Evolutionary conservation across 768 basidiomycete species (phyloP).

Genomic region (Leccinum barrowsii): DNA sequence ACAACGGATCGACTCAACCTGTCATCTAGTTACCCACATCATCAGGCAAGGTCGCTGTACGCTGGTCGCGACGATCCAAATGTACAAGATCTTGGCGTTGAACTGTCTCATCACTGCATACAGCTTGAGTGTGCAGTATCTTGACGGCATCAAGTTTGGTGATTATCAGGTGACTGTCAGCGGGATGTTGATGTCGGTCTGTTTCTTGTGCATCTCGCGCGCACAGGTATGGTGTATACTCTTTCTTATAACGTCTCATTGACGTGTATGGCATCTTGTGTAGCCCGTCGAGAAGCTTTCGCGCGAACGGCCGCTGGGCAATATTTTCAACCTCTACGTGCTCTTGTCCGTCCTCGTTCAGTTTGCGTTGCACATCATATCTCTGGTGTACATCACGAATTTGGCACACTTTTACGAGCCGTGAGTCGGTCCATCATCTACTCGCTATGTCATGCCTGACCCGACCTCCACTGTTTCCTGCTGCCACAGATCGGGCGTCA

Average conservation of each 20-base stretch:
- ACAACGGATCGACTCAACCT: neutral
- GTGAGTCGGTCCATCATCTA: conserved; percentile 41
- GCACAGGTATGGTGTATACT: conserved; percentile 69
- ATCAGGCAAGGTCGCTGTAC: conserved; percentile 99
- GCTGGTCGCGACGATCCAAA: conserved; percentile 96
- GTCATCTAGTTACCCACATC: conserved; percentile 81
- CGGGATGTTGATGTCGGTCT: conserved; percentile 91
- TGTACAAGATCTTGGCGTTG: conserved; percentile 98
- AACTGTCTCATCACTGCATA: conserved; percentile 99
- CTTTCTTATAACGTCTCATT: neutral
- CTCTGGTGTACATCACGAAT: conserved; percentile 90
- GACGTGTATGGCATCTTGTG: conserved; percentile 36
- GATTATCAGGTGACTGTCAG: conserved; percentile 98
- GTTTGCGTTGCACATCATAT: conserved; percentile 88
- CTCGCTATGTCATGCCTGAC: neutral
- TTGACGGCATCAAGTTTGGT: conserved; percentile 98
- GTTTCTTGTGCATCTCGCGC: conserved; percentile 96
- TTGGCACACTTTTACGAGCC: conserved; percentile 75
- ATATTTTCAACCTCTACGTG: conserved; percentile 97
- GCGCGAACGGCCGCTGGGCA: conserved; percentile 86
- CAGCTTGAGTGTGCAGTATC: conserved; percentile 93
- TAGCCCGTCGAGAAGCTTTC: conserved; percentile 97
- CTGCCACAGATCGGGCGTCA: conserved; percentile 54
- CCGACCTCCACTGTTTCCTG: neutral
- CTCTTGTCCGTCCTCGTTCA: conserved; percentile 87